phyloP scores from a whole-genome alignment of 202 grass and related monocot genomes.

The Musa balbisiana region DNA sequence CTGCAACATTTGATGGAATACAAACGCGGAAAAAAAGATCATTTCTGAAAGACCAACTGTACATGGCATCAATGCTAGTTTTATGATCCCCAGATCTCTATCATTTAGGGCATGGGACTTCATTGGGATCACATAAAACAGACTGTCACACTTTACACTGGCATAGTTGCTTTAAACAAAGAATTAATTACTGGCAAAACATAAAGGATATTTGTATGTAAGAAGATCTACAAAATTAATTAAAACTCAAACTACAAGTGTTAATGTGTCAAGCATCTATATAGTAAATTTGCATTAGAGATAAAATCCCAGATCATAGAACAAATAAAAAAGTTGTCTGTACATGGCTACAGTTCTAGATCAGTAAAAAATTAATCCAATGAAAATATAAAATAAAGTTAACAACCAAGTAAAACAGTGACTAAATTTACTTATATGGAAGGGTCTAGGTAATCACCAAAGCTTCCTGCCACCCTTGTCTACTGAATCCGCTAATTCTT shows the following conservation, averaged over 20 bases:
- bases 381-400: neutral
- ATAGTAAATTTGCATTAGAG: neutral
- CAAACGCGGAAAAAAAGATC: too few relatives aligned
- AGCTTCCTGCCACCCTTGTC: neutral
- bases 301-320: neutral
- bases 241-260: neutral
- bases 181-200: too few relatives aligned
- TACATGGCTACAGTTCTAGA: neutral
- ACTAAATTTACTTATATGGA: neutral
- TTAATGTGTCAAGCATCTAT: neutral
- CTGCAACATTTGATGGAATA: too few relatives aligned
- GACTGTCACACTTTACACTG: too few relatives aligned
- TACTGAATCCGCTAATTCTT: neutral
- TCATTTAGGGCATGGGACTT: too few relatives aligned
- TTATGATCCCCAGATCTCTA: too few relatives aligned
- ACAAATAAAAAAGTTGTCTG: neutral
- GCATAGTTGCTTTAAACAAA: too few relatives aligned
- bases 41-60: too few relatives aligned
- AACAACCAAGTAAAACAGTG: neutral
- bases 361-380: neutral
- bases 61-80: too few relatives aligned
- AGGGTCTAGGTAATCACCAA: neutral
- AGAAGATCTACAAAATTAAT: neutral
- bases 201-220: neutral
- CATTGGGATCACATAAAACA: too few relatives aligned